These are phyloP conservation scores for Sporothrix dimorphospora DNA, from an alignment of 2,329 filamentous ascomycete genomes.

Conservation along the genomic window DNA sequence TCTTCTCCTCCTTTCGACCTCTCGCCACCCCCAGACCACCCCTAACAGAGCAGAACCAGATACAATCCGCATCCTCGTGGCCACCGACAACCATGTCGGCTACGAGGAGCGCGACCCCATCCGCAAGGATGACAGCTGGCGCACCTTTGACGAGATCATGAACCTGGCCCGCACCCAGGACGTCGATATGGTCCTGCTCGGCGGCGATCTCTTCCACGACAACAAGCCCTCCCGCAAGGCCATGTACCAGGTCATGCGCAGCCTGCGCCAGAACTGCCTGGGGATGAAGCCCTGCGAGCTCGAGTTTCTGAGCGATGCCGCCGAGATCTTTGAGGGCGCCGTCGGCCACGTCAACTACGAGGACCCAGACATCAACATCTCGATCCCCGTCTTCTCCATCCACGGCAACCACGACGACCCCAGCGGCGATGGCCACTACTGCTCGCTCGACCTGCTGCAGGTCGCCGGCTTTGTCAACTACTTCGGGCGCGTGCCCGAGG, in stretches of 20 bases:
- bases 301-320: slow-evolving; percentile 91
- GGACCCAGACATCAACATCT: slow-evolving; percentile 94
- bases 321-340: slow-evolving; percentile 84
- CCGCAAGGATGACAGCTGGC: slow-evolving; percentile 97
- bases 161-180: slow-evolving; percentile 81
- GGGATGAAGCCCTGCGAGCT: slow-evolving; percentile 95
- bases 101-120: slow-evolving; percentile 92
- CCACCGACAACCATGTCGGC: slow-evolving; percentile 97
- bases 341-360: slow-evolving; percentile 98
- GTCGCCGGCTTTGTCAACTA: slow-evolving; percentile 93
- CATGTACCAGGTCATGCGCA: slow-evolving; percentile 97
- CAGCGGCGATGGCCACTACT: slow-evolving; percentile 91
- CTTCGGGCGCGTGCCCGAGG: slow-evolving; percentile 87
- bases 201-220: slow-evolving; percentile 94
- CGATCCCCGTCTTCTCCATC: slow-evolving; percentile 96
- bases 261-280: slow-evolving; percentile 87
- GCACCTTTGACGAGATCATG: slow-evolving; percentile 94
- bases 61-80: slow-evolving; percentile 90
- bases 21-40: neutral
- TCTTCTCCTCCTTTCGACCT: neutral
- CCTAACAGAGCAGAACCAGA: slow-evolving; percentile 59
- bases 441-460: slow-evolving; percentile 87
- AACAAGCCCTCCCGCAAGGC: slow-evolving; percentile 96
- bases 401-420: slow-evolving; percentile 99
- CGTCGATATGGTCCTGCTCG: slow-evolving; percentile 93